Conservation (phyloP, 2,329 filamentous ascomycete genomes). For the Fusarium gaditjirri region DNA sequence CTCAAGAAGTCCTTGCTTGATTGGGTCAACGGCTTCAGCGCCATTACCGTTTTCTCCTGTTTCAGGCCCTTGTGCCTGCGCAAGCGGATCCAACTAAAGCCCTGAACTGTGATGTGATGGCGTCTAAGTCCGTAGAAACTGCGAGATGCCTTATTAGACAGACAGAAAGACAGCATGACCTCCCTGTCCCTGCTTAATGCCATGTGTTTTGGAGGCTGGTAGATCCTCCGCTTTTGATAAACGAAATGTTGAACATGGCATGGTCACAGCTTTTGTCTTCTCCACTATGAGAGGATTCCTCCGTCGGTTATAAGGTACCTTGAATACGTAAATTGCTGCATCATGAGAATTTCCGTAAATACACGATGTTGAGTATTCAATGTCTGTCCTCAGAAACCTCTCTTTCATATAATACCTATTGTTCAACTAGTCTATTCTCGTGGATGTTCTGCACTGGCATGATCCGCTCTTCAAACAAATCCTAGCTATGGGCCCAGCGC, state of each 20-base stretch:
- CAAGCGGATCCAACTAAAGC: slow-evolving; percentile 28
- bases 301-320: neutral
- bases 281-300: neutral
- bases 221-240: slow-evolving; percentile 42
- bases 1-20: slow-evolving; percentile 14
- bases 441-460: neutral
- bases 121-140: neutral
- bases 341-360: neutral
- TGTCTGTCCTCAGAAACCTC: neutral
- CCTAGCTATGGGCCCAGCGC: slow-evolving; percentile 11
- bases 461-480: neutral
- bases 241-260: slow-evolving; percentile 31
- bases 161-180: neutral
- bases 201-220: slow-evolving; percentile 23
- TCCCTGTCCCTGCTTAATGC: slow-evolving; percentile 22
- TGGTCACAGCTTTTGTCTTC: slow-evolving; percentile 27
- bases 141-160: neutral
- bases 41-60: slow-evolving; percentile 37
- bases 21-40: slow-evolving; percentile 26
- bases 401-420: too few species aligned
- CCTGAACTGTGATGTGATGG: slow-evolving; percentile 11
- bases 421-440: neutral
- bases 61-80: slow-evolving; percentile 40
- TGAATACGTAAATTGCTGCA: neutral
- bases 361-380: neutral